phyloP scores from a whole-genome alignment of 306 rosid genomes.

The Oxytropis ochrocephala region DNA sequence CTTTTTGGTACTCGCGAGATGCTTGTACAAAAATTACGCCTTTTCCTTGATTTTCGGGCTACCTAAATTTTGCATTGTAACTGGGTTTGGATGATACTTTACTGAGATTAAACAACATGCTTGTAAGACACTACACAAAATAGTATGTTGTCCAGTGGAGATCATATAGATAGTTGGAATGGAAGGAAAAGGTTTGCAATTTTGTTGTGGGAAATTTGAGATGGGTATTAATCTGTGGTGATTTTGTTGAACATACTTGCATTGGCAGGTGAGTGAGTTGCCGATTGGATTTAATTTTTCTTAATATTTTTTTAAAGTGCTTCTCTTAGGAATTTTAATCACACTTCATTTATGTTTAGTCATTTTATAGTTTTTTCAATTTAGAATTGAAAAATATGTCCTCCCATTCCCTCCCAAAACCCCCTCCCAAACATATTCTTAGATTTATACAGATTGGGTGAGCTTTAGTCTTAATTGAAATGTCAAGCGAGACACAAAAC shows the following conservation, averaged over 20 bases:
- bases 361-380: too few relatives aligned
- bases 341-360: too few relatives aligned
- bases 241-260: constrained; percentile 24
- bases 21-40: constrained; percentile 55
- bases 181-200: constrained; percentile 27
- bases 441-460: too few relatives aligned
- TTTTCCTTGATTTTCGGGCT: constrained; percentile 75
- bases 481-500: too few relatives aligned
- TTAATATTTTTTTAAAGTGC: not conserved
- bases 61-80: constrained; percentile 27
- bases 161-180: constrained; percentile 14
- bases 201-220: constrained; percentile 26
- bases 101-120: constrained; percentile 2
- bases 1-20: constrained; percentile 59
- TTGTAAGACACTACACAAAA: constrained; percentile 20
- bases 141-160: constrained; percentile 21
- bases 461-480: too few relatives aligned
- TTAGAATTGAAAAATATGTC: too few relatives aligned
- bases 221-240: constrained; percentile 7
- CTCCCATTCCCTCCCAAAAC: too few relatives aligned
- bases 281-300: not conserved
- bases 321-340: too few relatives aligned
- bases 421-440: too few relatives aligned
- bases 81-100: constrained; percentile 15
- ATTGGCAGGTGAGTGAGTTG: constrained; percentile 4